phyloP scores from a whole-genome alignment of 1,139 yeast genomes.

The Lodderomyces oxycetoniae region DNA sequence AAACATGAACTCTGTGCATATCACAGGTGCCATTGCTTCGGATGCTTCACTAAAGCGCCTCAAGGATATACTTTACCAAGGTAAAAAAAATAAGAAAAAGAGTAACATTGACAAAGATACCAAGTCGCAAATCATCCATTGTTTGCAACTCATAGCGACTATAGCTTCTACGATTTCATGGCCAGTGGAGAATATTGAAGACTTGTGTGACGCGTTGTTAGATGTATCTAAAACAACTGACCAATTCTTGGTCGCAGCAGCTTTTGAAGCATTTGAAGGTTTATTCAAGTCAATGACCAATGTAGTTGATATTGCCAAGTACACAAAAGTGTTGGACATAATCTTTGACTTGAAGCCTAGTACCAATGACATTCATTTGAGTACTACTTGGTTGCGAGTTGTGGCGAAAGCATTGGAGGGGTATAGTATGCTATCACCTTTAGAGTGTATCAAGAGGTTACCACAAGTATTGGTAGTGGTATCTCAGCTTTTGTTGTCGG shows the following conservation, averaged over 20 bases:
- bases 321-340: conserved; percentile 59
- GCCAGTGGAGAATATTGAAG: conserved; percentile 69
- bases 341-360: conserved; percentile 81
- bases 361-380: conserved; percentile 73
- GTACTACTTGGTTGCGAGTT: conserved; percentile 94
- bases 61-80: conserved; percentile 35
- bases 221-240: conserved; percentile 79
- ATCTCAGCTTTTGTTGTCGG: conserved; percentile 61
- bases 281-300: conserved; percentile 72
- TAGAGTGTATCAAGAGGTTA: conserved; percentile 51
- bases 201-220: conserved; percentile 69
- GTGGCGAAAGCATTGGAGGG: conserved; percentile 81
- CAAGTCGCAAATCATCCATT: conserved; percentile 63
- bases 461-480: conserved; percentile 57
- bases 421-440: conserved; percentile 57
- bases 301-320: conserved; percentile 58
- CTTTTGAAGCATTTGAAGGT: conserved; percentile 83
- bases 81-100: conserved; percentile 18
- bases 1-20: conserved; percentile 72
- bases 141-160: conserved; percentile 66
- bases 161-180: conserved; percentile 74
- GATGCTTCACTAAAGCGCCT: conserved; percentile 60
- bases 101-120: conserved; percentile 43
- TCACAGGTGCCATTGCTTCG: conserved; percentile 66
- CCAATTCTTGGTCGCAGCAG: conserved; percentile 73